These are phyloP conservation scores for Pulveroboletus sp. DNA, from an alignment of 768 basidiomycete species.

Conservation along the genomic window DNA sequence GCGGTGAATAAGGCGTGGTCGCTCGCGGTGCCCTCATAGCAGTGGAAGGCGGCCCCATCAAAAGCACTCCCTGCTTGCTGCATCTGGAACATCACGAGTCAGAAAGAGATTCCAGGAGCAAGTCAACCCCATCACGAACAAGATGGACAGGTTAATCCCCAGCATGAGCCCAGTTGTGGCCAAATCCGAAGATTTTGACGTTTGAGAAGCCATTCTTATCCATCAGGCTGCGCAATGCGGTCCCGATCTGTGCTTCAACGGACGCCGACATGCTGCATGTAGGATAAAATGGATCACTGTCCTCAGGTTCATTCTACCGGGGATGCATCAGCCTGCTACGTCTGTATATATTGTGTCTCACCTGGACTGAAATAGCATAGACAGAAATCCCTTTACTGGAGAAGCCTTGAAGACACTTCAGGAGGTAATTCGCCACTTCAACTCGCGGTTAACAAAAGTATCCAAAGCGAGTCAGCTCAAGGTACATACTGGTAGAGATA, in stretches of 20 bases:
- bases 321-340: not conserved
- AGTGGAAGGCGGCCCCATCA: conserved; percentile 67
- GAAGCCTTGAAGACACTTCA: conserved; percentile 71
- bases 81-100: conserved; percentile 36
- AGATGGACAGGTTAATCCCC: conserved; percentile 55
- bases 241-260: conserved; percentile 56
- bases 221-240: conserved; percentile 51
- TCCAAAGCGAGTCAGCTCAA: not conserved
- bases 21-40: conserved; percentile 53
- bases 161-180: conserved; percentile 74
- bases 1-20: conserved; percentile 54
- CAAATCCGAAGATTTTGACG: conserved; percentile 63
- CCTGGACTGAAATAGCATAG: conserved; percentile 60
- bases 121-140: conserved; percentile 28
- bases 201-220: conserved; percentile 55
- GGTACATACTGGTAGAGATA: conserved; percentile 42
- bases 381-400: conserved; percentile 51
- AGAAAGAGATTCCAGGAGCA: not conserved
- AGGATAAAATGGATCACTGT: conserved; percentile 64
- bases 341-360: conserved; percentile 6
- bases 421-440: conserved; percentile 65
- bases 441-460: conserved; percentile 1
- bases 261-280: conserved; percentile 51
- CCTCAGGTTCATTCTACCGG: conserved; percentile 48
- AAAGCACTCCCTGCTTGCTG: conserved; percentile 51